Base-by-base conservation (phyloP, 148 eudicot genomes). In the Chenopodium album region DNA sequence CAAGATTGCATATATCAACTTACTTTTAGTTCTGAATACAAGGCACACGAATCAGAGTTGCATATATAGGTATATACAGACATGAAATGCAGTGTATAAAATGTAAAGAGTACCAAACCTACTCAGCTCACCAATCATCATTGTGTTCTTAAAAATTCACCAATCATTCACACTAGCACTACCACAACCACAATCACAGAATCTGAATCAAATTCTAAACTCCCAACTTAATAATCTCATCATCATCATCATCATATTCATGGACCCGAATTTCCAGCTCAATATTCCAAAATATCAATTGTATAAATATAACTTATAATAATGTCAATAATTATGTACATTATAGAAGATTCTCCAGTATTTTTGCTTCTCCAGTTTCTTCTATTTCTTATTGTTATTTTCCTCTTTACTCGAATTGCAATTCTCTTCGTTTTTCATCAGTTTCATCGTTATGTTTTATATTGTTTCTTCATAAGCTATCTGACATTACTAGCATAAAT, bases 281-380 rank as follows among this genome's bases (percentile, higher is more conserved):
- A 54, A 72, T 22, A 71, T 47, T 46, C 48, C 9, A 12, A 46
- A 82, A 72, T 56, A 6, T 22, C 54, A 60, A 50, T 67, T 26
- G 19, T 65, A 79, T 16, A 73, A 78, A 34, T 52, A 66, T 26
- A 41, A 1, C 41, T 47, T 31, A 62, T 71, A 26, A 1, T 9
- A 59, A 67, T 37, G 20, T 5, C 41, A 34, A 11, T 1, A 64
- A 65, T 64, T n/a, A 34, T 6, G 69, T 73, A 56, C 73, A 73
- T 74, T 80, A 31, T 86, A 63, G 81, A 86, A 13, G 74, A 71
- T 32, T 85, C 87, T 0, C 87, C 83, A 75, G 83, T 79, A 14
- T 89, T 87, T 71, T 67, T 87, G 80, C 71, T 86, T 44, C 79
- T 86, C 44, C 85, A 79, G 84, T 84, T 37, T 71, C 84, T 84